Percentiles rank a stretch among this genome's conserved stretches.
Conservation (phyloP, 2,329 filamentous ascomycete species). For the Colletotrichum lupini region DNA sequence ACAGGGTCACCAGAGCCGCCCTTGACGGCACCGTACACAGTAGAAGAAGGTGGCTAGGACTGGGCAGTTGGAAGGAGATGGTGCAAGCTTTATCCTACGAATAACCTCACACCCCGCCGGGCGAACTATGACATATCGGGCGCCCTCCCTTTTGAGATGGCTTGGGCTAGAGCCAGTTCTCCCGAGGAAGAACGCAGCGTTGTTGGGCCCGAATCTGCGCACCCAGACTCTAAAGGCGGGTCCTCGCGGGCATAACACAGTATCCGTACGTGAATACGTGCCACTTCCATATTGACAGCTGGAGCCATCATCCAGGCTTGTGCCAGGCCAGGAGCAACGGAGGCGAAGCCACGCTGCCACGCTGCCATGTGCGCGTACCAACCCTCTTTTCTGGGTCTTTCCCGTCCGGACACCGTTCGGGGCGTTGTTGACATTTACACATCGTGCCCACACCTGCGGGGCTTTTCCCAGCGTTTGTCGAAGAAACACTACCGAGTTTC, state of each 20-base stretch:
- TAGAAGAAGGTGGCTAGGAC: background rate
- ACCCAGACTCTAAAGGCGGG: background rate
- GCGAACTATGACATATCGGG: conserved; percentile 14
- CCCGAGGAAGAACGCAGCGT: background rate
- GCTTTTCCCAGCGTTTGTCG: conserved; percentile 30
- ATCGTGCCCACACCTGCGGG: background rate
- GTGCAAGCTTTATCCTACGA: conserved; percentile 23
- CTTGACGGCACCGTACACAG: too few species aligned
- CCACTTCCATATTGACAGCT: conserved; percentile 4
- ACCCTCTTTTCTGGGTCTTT: conserved; percentile 20
- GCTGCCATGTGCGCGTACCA: conserved; percentile 29
- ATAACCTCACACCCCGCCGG: background rate
- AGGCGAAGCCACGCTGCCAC: conserved; percentile 4
- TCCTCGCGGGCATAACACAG: background rate
- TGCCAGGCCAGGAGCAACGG: background rate
- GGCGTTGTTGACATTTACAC: conserved; percentile 5
- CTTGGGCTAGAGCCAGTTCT: background rate
- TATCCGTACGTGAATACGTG: background rate
- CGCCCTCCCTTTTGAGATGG: conserved; percentile 10
- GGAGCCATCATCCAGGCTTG: background rate
- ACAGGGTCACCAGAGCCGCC: background rate
- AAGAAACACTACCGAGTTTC: conserved; percentile 36
- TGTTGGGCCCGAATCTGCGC: background rate
- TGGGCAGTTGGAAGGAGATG: background rate
- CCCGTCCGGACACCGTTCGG: conserved; percentile 2